phyloP scores from a whole-genome alignment of 768 basidiomycete species.

The Phlebiopsis flavidoalba region DNA sequence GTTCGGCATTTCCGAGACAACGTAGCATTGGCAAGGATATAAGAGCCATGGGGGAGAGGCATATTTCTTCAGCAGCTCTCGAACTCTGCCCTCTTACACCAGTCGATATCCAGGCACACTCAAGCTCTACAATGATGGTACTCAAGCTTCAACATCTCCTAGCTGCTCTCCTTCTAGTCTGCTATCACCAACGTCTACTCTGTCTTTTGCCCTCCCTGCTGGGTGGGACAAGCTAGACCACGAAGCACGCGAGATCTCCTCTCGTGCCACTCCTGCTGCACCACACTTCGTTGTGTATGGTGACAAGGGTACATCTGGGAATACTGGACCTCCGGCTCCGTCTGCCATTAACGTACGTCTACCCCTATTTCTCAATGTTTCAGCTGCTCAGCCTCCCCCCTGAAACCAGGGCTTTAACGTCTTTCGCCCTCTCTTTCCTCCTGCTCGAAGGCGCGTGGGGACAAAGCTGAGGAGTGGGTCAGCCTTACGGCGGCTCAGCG shows the following conservation, averaged over 20 bases:
- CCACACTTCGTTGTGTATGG: conserved; percentile 47
- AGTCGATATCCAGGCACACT: neutral
- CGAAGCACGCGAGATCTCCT: conserved; percentile 12
- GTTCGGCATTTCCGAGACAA: neutral
- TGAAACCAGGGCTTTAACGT: conserved; percentile 49
- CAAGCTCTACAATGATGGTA: neutral
- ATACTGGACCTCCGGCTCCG: conserved; percentile 42
- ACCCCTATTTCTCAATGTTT: neutral
- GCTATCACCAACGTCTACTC: neutral
- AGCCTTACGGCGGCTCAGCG: conserved; percentile 40
- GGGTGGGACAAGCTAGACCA: conserved; percentile 9
- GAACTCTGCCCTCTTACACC: neutral
- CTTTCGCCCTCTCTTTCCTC: conserved; percentile 52
- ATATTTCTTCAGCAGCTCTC: neutral
- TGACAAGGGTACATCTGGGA: conserved; percentile 37
- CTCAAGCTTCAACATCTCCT: neutral
- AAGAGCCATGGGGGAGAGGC: neutral
- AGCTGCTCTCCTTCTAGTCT: neutral
- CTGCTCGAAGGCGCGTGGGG: conserved; percentile 50
- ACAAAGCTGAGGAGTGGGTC: conserved; percentile 58
- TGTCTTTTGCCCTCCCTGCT: neutral
- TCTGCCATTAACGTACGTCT: conserved; percentile 37
- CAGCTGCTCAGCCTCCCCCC: neutral
- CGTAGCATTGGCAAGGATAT: neutral
- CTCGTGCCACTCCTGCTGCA: conserved; percentile 33